Base-by-base conservation (phyloP, 2,329 filamentous ascomycete genomes). In the Mariannaea sp. region DNA sequence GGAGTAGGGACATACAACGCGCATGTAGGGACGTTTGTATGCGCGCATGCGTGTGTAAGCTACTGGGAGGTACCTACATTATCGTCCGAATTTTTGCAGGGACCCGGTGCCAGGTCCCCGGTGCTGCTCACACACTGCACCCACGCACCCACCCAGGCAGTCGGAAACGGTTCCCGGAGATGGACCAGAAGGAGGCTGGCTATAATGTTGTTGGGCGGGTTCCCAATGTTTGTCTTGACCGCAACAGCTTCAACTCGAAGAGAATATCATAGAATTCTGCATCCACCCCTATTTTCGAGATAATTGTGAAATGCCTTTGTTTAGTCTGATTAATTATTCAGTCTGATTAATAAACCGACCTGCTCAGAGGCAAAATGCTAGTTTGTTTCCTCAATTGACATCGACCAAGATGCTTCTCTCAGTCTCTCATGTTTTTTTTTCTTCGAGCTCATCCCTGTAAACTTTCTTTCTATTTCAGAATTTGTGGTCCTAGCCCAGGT, bases 61-160 rank as follows among this genome's bases (percentile, higher is more conserved):
- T n/a, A n/a, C n/a, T n/a, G n/a, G n/a, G n/a, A n/a, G n/a, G 35
- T 41, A 33, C 30, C 22, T 36, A 22, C 35, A 12, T 36, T 32
- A 16, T 26, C 36, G 16, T 26, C 35, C 45, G 45, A 26, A 19
- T 26, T 29, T 16, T 48, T 35, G 49, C 49, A 53, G 50, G n/a
- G 50, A 39, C 43, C 50, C 50, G 50, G 50, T 53, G 47, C 50
- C 50, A 53, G 32, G 50, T 53, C 50, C 50, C 39, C 50, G 50
- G 49, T 36, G 33, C 30, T 30, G 14, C 20, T 49, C 46, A 41
- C 46, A 41, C 49, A 48, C 19, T 2, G 30, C 49, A 36, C 30
- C 26, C 45, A 36, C 42, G 39, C 48, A 50, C 29, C 24, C 39
- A 30, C 40, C 39, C 39, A 44, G 36, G 26, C 41, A 36, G 40